These are phyloP conservation scores for Fusarium odoratissimum DNA, from an alignment of 2,329 filamentous ascomycete genomes.

Conservation along the genomic window DNA sequence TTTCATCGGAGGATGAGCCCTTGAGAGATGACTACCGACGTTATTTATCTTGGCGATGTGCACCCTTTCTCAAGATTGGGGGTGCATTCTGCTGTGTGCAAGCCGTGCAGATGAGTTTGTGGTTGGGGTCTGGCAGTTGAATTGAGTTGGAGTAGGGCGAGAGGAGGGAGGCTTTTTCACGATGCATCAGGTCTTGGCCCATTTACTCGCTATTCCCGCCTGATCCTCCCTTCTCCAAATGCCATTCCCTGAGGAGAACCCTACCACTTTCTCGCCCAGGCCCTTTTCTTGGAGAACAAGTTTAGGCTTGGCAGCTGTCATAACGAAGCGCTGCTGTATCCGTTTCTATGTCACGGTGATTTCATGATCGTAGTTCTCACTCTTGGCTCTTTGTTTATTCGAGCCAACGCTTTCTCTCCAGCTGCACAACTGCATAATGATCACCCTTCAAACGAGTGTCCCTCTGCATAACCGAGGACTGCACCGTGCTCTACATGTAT, in stretches of 20 bases:
- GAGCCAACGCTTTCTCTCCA: not conserved
- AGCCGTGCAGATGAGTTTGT: not conserved
- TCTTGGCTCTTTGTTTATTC: not conserved
- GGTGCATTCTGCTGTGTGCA: not conserved
- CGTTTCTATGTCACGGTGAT: slow-evolving; percentile 7
- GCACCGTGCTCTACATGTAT: not conserved
- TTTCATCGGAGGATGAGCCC: not conserved
- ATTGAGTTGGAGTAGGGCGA: not conserved
- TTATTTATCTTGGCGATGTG: slow-evolving; percentile 21
- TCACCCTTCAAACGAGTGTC: not conserved
- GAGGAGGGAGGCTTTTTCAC: not conserved
- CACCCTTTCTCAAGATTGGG: not conserved
- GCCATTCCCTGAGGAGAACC: slow-evolving; percentile 31
- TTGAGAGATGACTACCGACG: slow-evolving; percentile 15
- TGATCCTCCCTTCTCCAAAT: slow-evolving; percentile 39
- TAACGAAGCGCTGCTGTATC: slow-evolving; percentile 3
- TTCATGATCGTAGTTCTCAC: slow-evolving; percentile 7
- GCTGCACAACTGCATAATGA: not conserved
- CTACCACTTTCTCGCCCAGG: not conserved
- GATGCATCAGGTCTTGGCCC: not conserved
- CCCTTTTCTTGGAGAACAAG: slow-evolving; percentile 32
- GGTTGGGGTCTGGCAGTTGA: not conserved
- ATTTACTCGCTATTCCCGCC: slow-evolving; percentile 13
- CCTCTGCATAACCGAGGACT: not conserved
- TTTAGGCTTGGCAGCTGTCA: slow-evolving; percentile 26